Evolutionary conservation across 495 filamentous ascomycete genomes (phyloP).

Genomic region (Lasiosphaeris hirsuta): DNA sequence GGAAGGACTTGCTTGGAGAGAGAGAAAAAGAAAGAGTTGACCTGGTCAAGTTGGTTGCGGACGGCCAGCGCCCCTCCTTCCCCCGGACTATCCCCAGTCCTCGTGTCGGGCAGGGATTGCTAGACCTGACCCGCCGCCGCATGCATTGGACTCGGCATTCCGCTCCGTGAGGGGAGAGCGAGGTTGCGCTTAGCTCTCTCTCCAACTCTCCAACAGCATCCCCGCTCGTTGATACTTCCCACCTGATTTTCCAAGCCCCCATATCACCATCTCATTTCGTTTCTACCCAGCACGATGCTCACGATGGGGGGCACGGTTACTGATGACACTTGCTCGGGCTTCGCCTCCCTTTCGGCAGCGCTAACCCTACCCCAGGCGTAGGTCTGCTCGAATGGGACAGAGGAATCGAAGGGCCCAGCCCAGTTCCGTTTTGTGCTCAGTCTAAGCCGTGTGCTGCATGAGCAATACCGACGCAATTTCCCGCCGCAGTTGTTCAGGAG

Average conservation of each 20-base stretch:
- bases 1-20: background rate
- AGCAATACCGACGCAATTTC: constrained; percentile 29
- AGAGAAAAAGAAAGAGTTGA: background rate
- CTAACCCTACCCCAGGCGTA: background rate
- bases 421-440: constrained; percentile 5
- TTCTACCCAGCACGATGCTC: background rate
- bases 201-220: background rate
- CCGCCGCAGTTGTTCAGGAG: constrained; percentile 6
- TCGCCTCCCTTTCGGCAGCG: too few relatives aligned
- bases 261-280: background rate
- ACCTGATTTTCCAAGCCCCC: too few relatives aligned
- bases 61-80: background rate
- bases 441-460: constrained; percentile 13
- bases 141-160: constrained; percentile 21
- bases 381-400: background rate
- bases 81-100: background rate
- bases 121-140: background rate
- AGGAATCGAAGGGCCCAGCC: constrained; percentile 11
- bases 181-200: background rate
- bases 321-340: too few relatives aligned
- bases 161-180: constrained; percentile 19
- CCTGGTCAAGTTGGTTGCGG: constrained; percentile 1
- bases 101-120: constrained; percentile 1
- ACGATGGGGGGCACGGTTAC: too few relatives aligned
- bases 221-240: too few relatives aligned